Evolutionary conservation across 2,329 filamentous ascomycete genomes (phyloP), one percentile per base, ranked within the genome.

Genomic region (Trichoderma asperellum): DNA sequence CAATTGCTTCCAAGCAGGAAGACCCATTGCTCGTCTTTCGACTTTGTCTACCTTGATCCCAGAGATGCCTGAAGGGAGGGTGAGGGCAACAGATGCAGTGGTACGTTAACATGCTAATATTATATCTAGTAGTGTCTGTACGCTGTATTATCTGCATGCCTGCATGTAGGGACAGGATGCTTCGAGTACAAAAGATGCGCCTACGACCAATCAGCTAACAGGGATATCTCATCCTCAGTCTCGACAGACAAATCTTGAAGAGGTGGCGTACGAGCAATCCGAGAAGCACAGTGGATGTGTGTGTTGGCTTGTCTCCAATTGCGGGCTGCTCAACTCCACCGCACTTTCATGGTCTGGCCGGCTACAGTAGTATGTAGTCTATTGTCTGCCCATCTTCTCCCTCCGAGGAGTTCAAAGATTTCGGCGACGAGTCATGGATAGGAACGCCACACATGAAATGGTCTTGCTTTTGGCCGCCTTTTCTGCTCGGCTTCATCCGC

Each of bases 321-420:
- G n/a, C 47, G 47, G 47, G 47, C 47, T 61, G 24, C 65, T 61
- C 57, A 61, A 68, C 65, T 58, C 65, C 65, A 61, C 57, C 56
- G 14, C 57, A 40, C 57, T 29, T 52, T n/a, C 27, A 35, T 59
- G 62, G 49, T 34, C 56, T 27, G 37, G 35, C 16, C 40, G 29
- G 12, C 63, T 43, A 35, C 37, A 18, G 5, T 18, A 24, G 24
- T 24, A 24, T 2, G 24, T 2, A 24, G 24, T 24, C 7, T 60
- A 43, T 43, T 10, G 4, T 43, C 29, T 37, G 57, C 21, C n/a
- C 32, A 53, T 57, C 55, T 57, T 65, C 27, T 57, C 37, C 32
- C 27, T 37, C 34, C 62, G 40, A 56, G 62, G 35, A 35, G 47
- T 37, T 52, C 49, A 56, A 57, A 40, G 43, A 16, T 32, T 24